A percentile compares a stretch with the other conserved stretches of the same genome.
Conservation (phyloP, 495 filamentous ascomycete species). For the Hypoxylon subgilvum region DNA sequence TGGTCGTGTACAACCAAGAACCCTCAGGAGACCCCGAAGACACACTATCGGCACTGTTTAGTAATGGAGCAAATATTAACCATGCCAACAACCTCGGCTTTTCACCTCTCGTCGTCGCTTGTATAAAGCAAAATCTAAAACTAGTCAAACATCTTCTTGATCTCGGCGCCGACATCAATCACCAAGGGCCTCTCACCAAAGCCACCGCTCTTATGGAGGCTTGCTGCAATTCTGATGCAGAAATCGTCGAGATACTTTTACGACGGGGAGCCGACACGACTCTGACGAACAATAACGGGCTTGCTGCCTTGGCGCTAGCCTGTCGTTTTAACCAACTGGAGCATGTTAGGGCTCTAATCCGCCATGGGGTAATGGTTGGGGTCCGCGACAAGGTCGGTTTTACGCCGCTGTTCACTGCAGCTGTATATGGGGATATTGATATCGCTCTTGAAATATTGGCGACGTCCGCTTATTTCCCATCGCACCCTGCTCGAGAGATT, state of each 20-base stretch:
- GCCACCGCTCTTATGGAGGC: constrained; percentile 11
- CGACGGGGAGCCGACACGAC: constrained; percentile 1
- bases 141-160: neutral
- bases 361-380: neutral
- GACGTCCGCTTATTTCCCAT: constrained; percentile 1
- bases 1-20: neutral
- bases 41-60: neutral
- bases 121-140: neutral
- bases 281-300: neutral
- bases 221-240: neutral
- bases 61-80: constrained; percentile 1
- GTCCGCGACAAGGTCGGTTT: neutral
- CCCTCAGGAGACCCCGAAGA: neutral
- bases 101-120: constrained; percentile 6
- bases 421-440: neutral
- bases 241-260: neutral
- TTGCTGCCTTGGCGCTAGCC: constrained; percentile 1
- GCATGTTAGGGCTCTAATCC: constrained; percentile 4
- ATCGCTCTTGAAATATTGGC: constrained; percentile 14
- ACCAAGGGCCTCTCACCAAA: neutral
- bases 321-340: neutral
- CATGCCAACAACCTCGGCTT: neutral
- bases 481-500: neutral
- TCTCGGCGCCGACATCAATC: constrained; percentile 4
- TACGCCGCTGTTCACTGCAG: constrained; percentile 11